A percentile compares a stretch with the other conserved stretches of the same genome.
Conservation (phyloP, 2,329 filamentous ascomycete species). For the Botrytis byssoidea region DNA sequence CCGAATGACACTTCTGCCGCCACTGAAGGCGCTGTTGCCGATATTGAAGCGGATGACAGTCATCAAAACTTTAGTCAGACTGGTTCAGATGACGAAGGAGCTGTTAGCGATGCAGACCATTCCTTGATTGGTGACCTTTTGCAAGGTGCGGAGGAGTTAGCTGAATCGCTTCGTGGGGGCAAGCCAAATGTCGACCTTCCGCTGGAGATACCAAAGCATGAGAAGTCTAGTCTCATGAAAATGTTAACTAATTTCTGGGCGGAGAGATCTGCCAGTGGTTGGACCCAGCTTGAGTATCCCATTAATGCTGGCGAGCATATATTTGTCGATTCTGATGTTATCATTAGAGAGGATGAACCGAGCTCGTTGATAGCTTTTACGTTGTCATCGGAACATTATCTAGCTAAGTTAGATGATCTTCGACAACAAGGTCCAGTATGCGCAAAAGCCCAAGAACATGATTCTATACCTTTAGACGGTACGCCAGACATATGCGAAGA, state of each 20-base stretch:
- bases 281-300: slow-evolving; percentile 89
- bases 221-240: slow-evolving; percentile 90
- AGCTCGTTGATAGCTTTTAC: slow-evolving; percentile 95
- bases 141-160: slow-evolving; percentile 60
- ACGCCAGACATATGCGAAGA: slow-evolving; percentile 36
- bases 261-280: slow-evolving; percentile 92
- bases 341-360: slow-evolving; percentile 95
- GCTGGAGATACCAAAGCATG: slow-evolving; percentile 82
- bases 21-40: slow-evolving; percentile 36
- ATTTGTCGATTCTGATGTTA: slow-evolving; percentile 94
- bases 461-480: slow-evolving; percentile 36
- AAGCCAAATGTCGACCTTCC: slow-evolving; percentile 60
- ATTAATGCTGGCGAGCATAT: slow-evolving; percentile 87
- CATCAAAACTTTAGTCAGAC: slow-evolving; percentile 53
- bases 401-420: slow-evolving; percentile 71
- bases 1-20: slow-evolving; percentile 35
- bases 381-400: slow-evolving; percentile 83
- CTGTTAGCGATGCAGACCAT: slow-evolving; percentile 69
- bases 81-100: slow-evolving; percentile 67
- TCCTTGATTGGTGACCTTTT: slow-evolving; percentile 67
- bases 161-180: slow-evolving; percentile 52
- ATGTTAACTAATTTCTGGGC: slow-evolving; percentile 98
- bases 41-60: slow-evolving; percentile 46
- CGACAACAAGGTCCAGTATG: slow-evolving; percentile 50
- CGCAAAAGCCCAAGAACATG: slow-evolving; percentile 34